Percentiles rank a stretch among this genome's conserved stretches.
Evolutionary conservation across 192 early-diverging fungal genomes (phyloP).

Genomic region (Linnemannia elongata): DNA sequence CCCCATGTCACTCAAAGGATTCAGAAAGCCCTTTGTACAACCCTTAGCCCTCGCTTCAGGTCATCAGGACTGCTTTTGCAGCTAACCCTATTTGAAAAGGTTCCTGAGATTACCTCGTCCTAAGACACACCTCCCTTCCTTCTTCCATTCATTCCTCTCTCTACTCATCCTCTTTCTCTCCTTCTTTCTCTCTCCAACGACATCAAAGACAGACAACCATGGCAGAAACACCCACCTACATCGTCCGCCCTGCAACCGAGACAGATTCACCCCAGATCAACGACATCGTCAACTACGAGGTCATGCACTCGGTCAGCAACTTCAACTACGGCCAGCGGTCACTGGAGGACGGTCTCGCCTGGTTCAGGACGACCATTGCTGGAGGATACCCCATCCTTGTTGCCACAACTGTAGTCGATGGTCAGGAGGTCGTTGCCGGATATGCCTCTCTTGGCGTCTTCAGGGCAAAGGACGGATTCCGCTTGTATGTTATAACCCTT

Average conservation of each 20-base stretch:
- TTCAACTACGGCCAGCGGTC: constrained; percentile 55
- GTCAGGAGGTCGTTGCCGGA: constrained; percentile 23
- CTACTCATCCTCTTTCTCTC: neutral
- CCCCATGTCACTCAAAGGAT: too few species aligned
- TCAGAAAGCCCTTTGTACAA: too few species aligned
- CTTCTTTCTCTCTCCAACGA: neutral
- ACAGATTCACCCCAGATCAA: constrained; percentile 50
- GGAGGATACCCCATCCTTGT: constrained; percentile 59
- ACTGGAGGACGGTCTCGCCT: constrained; percentile 46
- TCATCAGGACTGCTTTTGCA: neutral
- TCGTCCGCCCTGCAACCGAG: constrained; percentile 52
- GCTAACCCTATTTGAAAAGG: neutral
- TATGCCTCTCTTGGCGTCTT: constrained; percentile 30
- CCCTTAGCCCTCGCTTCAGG: too few species aligned
- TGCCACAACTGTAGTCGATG: constrained; percentile 32
- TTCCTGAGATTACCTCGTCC: neutral
- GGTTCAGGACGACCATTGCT: constrained; percentile 43
- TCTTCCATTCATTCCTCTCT: neutral
- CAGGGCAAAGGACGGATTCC: constrained; percentile 25
- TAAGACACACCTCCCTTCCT: neutral
- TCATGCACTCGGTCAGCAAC: constrained; percentile 50
- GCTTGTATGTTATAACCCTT: constrained; percentile 27
- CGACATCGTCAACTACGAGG: constrained; percentile 62
- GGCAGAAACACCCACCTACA: constrained; percentile 11
- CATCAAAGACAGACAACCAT: neutral